A percentile compares a stretch with the other conserved stretches of the same genome.
Evolutionary conservation across 345 rosid genomes (phyloP).

Genomic region (Salix koriyanagi): DNA sequence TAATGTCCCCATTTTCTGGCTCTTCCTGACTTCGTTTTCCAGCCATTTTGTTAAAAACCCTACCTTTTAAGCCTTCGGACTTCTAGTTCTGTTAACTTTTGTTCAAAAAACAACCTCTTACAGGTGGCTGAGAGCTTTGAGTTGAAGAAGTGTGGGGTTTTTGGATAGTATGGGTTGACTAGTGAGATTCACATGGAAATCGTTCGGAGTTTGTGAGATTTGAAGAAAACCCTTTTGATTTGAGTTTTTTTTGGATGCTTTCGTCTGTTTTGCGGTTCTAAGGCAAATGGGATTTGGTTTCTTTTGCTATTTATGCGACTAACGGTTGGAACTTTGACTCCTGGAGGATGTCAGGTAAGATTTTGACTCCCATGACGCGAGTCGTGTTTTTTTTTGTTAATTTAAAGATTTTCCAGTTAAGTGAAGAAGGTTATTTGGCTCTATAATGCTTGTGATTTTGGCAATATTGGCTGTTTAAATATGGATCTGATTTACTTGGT

Average conservation of each 20-base stretch:
- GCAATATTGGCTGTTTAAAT: neutral
- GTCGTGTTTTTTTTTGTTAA: neutral
- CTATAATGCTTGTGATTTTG: neutral
- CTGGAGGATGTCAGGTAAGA: constrained; percentile 29
- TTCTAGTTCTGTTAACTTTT: neutral
- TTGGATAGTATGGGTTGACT: neutral
- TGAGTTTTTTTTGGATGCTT: neutral
- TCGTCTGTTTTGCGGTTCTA: constrained; percentile 13
- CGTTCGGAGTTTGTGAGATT: constrained; percentile 15
- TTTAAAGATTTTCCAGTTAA: neutral
- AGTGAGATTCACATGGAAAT: constrained; percentile 17
- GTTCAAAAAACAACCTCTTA: neutral
- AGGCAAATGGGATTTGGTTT: constrained; percentile 12
- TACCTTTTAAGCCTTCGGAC: neutral
- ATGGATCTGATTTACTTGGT: constrained; percentile 8
- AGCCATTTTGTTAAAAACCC: neutral
- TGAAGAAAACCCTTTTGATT: constrained; percentile 23
- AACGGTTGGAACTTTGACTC: constrained; percentile 8
- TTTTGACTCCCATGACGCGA: neutral
- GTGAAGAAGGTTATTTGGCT: neutral
- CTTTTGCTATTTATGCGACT: constrained; percentile 6
- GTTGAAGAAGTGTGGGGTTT: constrained; percentile 9
- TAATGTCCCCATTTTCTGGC: constrained; percentile 16
- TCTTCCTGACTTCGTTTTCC: neutral
- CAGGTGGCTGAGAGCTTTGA: constrained; percentile 16